Conservation (phyloP, 2,329 filamentous ascomycete species). For the Arthrobotrys entomopaga region DNA sequence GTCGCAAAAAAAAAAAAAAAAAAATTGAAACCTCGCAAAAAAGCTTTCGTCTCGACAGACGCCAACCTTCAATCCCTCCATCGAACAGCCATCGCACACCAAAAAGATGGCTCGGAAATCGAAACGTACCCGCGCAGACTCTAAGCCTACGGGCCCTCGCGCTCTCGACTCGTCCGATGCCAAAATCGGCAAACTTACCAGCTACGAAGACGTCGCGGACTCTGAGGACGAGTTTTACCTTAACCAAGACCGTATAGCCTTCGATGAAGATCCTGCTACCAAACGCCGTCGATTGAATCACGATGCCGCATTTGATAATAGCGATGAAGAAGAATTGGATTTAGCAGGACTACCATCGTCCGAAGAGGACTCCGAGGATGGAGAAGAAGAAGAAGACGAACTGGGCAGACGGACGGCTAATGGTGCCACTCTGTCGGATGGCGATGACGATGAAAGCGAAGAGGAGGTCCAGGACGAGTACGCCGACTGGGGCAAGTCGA, state of each 20-base stretch:
- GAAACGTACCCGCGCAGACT: constrained; percentile 70
- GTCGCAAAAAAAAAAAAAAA: constrained; percentile 23
- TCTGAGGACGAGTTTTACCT: constrained; percentile 94
- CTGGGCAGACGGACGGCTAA: constrained; percentile 65
- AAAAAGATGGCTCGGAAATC: constrained; percentile 72
- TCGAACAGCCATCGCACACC: background rate
- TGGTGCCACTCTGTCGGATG: constrained; percentile 38
- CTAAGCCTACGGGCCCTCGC: constrained; percentile 64
- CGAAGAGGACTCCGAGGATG: constrained; percentile 59
- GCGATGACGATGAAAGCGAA: constrained; percentile 65
- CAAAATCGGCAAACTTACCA: constrained; percentile 67
- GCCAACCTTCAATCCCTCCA: background rate
- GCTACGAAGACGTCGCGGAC: constrained; percentile 80
- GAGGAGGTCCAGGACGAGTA: constrained; percentile 70
- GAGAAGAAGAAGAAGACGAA: constrained; percentile 62
- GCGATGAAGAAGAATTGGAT: constrained; percentile 55
- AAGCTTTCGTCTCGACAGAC: constrained; percentile 5
- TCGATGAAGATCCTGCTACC: constrained; percentile 79
- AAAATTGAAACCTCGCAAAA: background rate
- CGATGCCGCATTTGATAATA: constrained; percentile 59
- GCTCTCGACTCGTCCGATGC: constrained; percentile 70
- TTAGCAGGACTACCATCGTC: constrained; percentile 55
- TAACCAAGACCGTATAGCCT: constrained; percentile 82
- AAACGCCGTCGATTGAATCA: constrained; percentile 77
- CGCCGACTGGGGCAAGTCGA: constrained; percentile 86